Base-by-base conservation (phyloP, 306 rosid genomes). In the Prunus padus region DNA sequence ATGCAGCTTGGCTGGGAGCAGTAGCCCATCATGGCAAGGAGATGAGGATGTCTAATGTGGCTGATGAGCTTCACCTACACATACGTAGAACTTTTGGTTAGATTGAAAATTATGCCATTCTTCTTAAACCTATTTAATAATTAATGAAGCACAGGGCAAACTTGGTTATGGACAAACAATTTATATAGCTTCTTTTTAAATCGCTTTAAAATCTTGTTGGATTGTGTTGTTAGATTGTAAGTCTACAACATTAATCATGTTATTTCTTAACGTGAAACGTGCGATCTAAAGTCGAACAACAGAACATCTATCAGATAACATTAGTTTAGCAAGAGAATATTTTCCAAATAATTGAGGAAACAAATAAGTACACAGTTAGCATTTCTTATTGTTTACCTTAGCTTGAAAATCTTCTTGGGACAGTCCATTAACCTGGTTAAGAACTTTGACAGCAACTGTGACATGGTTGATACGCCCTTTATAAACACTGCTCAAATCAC, bases 11-110 rank as follows among this genome's bases (percentile, higher is more conserved):
- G 89, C 79, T 89, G 87, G 0, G 67, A 75, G 81, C 97, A 89
- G 62, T 87, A 84, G 46, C 98, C 98, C 22, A 88, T 65, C 86
- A 84, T 73, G 22, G 93, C 86, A 40, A 93, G 82, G 75, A 91
- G 62, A 75, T 91, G 84, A 4, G 97, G 98, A 37, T 93, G 98
- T 55, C 90, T 82, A 49, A 91, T 77, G 11, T 78, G 72, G 77
- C 91, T 82, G 4, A 91, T 79, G 57, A 84, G 75, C 82, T 83
- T 87, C 84, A 91, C 91, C 98, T 93, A 20, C 79, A 82, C 62
- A 74, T 1, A 23, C 0, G 42, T 65, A 72, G 19, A 65, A 23
- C 2, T 26, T 18, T n/a, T 30, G 47, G 13, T 16, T 26, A 64
- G 23, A 50, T 10, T 16, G 40, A 63, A 65, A 62, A 65, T 25